Conservation (phyloP, 2,329 filamentous ascomycete genomes). For the Colletotrichum limetticola region DNA sequence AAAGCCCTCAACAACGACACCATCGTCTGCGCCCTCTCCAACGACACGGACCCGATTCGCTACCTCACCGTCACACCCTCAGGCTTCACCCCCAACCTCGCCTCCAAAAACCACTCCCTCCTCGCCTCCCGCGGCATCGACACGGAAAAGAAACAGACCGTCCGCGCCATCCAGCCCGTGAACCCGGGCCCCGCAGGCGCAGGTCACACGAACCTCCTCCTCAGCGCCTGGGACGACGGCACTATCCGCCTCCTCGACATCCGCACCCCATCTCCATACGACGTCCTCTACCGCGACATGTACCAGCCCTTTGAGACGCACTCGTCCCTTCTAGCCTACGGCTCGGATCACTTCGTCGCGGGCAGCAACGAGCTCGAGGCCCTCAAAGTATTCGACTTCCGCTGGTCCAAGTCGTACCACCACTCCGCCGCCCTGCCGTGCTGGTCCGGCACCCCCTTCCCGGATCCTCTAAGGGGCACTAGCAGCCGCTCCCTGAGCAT, state of each 20-base stretch:
- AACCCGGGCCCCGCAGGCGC: constrained; percentile 40
- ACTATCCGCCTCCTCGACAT: constrained; percentile 55
- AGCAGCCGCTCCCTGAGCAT: constrained; percentile 34
- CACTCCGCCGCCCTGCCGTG: constrained; percentile 62
- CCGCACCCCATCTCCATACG: constrained; percentile 57
- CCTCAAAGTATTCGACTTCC: constrained; percentile 65
- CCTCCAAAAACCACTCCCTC: constrained; percentile 45
- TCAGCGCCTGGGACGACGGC: constrained; percentile 66
- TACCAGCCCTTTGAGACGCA: constrained; percentile 58
- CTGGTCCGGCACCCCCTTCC: constrained; percentile 48
- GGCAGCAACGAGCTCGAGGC: constrained; percentile 56
- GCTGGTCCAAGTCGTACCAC: constrained; percentile 59
- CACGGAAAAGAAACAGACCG: constrained; percentile 48
- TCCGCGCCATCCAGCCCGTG: constrained; percentile 60
- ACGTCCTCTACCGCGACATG: constrained; percentile 63
- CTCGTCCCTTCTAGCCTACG: constrained; percentile 61
- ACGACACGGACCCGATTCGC: constrained; percentile 53
- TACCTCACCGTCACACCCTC: constrained; percentile 58
- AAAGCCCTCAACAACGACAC: constrained; percentile 59
- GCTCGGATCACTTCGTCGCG: constrained; percentile 61
- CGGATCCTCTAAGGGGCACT: constrained; percentile 42
- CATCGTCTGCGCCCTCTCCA: constrained; percentile 58
- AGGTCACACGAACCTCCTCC: constrained; percentile 52
- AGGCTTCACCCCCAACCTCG: constrained; percentile 51
- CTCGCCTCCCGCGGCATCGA: constrained; percentile 41